Base-by-base conservation (phyloP, 805 yeast species). In the Candida nanaspora region DNA sequence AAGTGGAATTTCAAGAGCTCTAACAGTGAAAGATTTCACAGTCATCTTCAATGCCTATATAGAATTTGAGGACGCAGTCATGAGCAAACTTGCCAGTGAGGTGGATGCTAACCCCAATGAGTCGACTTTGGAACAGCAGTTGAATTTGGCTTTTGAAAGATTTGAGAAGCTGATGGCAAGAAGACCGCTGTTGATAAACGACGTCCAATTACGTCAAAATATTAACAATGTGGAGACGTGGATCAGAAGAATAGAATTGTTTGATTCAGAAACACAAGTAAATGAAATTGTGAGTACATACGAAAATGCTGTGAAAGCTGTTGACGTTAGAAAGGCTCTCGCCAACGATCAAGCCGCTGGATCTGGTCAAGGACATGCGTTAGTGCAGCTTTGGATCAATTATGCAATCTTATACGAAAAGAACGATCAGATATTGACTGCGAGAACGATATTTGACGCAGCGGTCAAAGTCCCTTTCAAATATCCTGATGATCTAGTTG, bases 391-490 rank as follows among this genome's bases (percentile, higher is more conserved):
- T 8, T 89, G 96, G 96, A 63, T 74, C 4, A 60, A 68, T 3
- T 88, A 85, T 56, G 84, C 95, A 0, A 56, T 63, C 25, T 56
- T 82, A 3, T 88, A 86, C 61, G 78, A 79, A 38, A 60, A 65
- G 1, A 64, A 70, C 35, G 65, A 65, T 0, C 87, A 85, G 48
- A 46, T 70, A 10, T 65, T 63, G 15, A 74, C 84, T 0, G 87
- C 89, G 1, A 61, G 83, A 46, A 65, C 73, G 15, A 72, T 88
- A 6, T 75, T 72, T 41, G 75, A 77, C 29, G 79, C 79, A 37
- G 81, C 91, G 0, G 64, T 77, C 1, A 77, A 78, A 41, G 89
- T 88, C 0, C 89, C 88, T 6, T 87, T 72, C 59, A 70, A 65
- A 21, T 61, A 69, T 14, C 61, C 77, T 0, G 74, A 75, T 19